Base-by-base conservation (phyloP, 2,329 filamentous ascomycete species). In the Diaporthe vaccinii region DNA sequence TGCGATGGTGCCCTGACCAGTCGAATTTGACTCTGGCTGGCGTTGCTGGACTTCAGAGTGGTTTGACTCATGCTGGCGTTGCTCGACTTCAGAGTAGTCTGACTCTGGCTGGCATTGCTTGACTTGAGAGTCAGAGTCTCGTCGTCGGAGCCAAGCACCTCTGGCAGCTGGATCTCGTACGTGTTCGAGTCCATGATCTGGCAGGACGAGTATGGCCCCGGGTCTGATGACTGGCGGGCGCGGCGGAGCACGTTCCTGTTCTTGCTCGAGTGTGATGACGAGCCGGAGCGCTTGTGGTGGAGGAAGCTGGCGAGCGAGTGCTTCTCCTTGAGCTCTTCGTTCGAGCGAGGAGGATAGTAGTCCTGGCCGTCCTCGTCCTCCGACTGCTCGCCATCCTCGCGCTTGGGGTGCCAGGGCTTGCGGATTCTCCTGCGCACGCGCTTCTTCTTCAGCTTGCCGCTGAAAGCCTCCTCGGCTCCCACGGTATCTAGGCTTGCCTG, bases 371-470 rank as follows among this genome's bases (percentile, higher is more conserved):
- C 76, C 68, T 78, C 79, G 25, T 78, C 76, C 44, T 79, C 76
- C 59, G 74, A 79, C 70, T 77, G 77, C 61, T 80, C 76, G 59
- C 76, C 80, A 44, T 80, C 82, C 69, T 83, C 80, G 41, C 73
- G 75, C 58, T 80, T 81, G 62, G 78, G 80, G 69, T 82, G 78
- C 36, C 75, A 76, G 25, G 79, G 79, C 74, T 78, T 80, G 76
- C 82, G 86, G 41, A 82, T 83, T 74, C 82, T 86, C 51, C 82
- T 84, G 57, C 83, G 84, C 31, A 83, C 78, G 36, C 81, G 82
- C 80, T 88, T 89, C 81, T 87, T 90, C 78, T 83, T 84, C 39
- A 89, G 81, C 78, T 85, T 88, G 61, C 62, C 59, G 62, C 71
- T 76, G 77, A 87, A 86, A 36, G 84, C 82, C 41, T 81, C 62